These are phyloP conservation scores for Huntiella bhutanensis DNA, from an alignment of 2,329 filamentous ascomycete species.

Conservation along the genomic window DNA sequence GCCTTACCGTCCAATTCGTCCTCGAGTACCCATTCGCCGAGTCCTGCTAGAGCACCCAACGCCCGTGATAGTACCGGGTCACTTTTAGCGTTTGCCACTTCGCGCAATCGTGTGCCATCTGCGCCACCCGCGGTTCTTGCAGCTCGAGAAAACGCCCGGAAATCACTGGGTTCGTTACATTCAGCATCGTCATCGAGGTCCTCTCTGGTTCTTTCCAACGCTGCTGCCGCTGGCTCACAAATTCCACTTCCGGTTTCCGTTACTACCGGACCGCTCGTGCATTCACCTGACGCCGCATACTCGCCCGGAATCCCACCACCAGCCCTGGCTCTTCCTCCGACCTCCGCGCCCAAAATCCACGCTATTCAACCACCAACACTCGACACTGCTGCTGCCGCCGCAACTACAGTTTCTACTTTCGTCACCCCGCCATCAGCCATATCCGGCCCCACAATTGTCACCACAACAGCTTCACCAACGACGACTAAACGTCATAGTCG, in stretches of 20 bases:
- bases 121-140: conserved; percentile 2
- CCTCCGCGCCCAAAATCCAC: background rate
- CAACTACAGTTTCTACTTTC: background rate
- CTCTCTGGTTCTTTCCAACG: background rate
- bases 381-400: conserved; percentile 1
- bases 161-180: background rate
- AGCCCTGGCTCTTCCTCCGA: too few species aligned
- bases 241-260: background rate
- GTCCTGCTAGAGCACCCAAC: background rate
- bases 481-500: conserved; percentile 11
- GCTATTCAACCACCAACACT: background rate
- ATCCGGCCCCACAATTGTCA: background rate
- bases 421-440: background rate
- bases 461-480: conserved; percentile 7
- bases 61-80: conserved; percentile 1
- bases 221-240: conserved; percentile 1
- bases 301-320: too few species aligned
- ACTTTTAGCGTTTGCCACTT: background rate
- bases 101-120: conserved; percentile 2
- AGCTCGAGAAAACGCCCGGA: background rate
- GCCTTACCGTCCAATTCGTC: background rate
- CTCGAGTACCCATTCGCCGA: background rate
- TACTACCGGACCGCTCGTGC: background rate
- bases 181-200: background rate
- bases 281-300: background rate